Evolutionary conservation across 1,284 basidiomycete species (phyloP).

Genomic region (Sporisorium sorghi): DNA sequence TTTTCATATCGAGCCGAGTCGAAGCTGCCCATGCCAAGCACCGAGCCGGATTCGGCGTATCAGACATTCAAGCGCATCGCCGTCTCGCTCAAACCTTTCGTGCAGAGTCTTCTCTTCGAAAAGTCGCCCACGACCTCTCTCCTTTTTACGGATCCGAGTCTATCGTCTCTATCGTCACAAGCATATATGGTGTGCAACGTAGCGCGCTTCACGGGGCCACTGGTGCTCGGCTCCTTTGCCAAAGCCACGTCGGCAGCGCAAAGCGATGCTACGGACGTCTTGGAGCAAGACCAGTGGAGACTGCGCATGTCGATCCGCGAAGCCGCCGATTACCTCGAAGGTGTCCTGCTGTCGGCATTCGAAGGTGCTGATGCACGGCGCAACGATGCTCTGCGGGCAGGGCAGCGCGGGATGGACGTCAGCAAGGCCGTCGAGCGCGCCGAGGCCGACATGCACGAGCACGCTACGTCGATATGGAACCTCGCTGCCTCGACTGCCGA

Average conservation of each 20-base stretch:
- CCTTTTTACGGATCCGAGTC: conserved; percentile 35
- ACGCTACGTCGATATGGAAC: conserved; percentile 39
- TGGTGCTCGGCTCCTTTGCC: conserved; percentile 44
- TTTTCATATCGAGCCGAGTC: conserved; percentile 47
- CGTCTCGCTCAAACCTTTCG: conserved; percentile 40
- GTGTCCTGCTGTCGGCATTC: conserved; percentile 82
- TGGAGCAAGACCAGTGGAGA: conserved; percentile 26
- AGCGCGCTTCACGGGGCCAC: conserved; percentile 78
- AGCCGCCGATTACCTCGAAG: conserved; percentile 84
- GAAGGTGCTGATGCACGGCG: conserved; percentile 80
- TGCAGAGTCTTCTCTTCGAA: conserved; percentile 45
- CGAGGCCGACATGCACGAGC: conserved; percentile 40
- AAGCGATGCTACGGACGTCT: not conserved
- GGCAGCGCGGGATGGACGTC: conserved; percentile 46
- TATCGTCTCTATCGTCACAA: conserved; percentile 40
- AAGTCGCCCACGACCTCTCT: conserved; percentile 39
- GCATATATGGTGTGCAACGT: conserved; percentile 75
- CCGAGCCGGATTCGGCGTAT: conserved; percentile 36
- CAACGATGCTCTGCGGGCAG: conserved; percentile 46
- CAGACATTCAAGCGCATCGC: conserved; percentile 53
- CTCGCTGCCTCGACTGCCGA: conserved; percentile 25
- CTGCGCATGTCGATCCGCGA: conserved; percentile 69
- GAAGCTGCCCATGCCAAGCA: conserved; percentile 36
- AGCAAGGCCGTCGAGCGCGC: conserved; percentile 42
- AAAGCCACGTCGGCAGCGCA: not conserved